Conservation (phyloP, 2,329 filamentous ascomycete species). For the Clonostachys sp. region DNA sequence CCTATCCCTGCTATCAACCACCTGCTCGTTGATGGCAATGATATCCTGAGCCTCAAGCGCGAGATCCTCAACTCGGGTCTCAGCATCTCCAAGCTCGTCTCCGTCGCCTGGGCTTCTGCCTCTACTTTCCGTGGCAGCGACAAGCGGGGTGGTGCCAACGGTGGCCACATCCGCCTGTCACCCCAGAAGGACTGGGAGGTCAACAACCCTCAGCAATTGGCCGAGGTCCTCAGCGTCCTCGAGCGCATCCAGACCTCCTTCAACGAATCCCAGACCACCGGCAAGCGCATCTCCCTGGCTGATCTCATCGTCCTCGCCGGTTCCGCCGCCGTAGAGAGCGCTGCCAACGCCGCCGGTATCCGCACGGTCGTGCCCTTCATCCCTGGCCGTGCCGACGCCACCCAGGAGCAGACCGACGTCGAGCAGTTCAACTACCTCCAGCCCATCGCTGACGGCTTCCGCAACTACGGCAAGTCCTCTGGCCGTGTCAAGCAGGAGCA, state of each 20-base stretch:
- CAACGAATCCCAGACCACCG: slow-evolving; percentile 50
- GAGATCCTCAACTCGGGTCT: slow-evolving; percentile 61
- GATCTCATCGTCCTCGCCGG: slow-evolving; percentile 77
- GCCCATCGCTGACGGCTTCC: slow-evolving; percentile 71
- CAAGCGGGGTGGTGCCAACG: slow-evolving; percentile 81
- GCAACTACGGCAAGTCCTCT: slow-evolving; percentile 67
- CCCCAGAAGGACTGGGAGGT: slow-evolving; percentile 69
- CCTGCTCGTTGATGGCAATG: slow-evolving; percentile 54
- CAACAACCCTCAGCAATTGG: slow-evolving; percentile 68
- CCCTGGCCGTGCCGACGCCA: slow-evolving; percentile 67
- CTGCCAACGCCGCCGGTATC: slow-evolving; percentile 40
- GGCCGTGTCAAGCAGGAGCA: slow-evolving; percentile 61
- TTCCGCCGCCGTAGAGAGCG: slow-evolving; percentile 67
- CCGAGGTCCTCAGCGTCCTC: slow-evolving; percentile 55
- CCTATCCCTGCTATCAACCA: slow-evolving; percentile 58
- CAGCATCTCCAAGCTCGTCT: slow-evolving; percentile 56
- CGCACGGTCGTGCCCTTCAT: slow-evolving; percentile 64
- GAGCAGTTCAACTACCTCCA: slow-evolving; percentile 61
- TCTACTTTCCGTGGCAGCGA: slow-evolving; percentile 71
- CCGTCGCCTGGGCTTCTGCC: slow-evolving; percentile 64
- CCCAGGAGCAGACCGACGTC: slow-evolving; percentile 67
- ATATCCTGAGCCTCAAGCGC: slow-evolving; percentile 63
- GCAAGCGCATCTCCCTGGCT: slow-evolving; percentile 73
- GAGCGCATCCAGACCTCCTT: slow-evolving; percentile 64
- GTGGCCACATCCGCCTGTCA: slow-evolving; percentile 69